A percentile compares a stretch with the other conserved stretches of the same genome.
Conservation (phyloP, 2,329 filamentous ascomycete species). For the Penicillium concentricum region DNA sequence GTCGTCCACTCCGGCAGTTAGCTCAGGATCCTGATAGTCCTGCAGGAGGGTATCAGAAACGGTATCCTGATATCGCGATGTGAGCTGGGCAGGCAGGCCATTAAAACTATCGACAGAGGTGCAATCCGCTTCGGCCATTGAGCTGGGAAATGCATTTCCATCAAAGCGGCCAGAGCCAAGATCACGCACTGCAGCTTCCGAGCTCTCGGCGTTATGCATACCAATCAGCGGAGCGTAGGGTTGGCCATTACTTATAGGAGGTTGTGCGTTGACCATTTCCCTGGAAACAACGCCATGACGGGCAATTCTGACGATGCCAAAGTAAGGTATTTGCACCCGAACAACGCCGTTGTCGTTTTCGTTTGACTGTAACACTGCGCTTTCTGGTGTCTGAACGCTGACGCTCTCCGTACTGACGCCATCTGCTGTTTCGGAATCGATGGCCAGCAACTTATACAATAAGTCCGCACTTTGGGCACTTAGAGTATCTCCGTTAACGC, state of each 20-base stretch:
- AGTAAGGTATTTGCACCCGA: constrained; percentile 45
- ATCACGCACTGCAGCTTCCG: neutral
- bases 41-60: neutral
- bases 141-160: neutral
- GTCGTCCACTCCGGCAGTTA: constrained; percentile 27
- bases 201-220: neutral
- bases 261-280: neutral
- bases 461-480: constrained; percentile 22
- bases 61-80: neutral
- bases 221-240: neutral
- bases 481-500: constrained; percentile 31
- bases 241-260: neutral
- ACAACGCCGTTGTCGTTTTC: constrained; percentile 18
- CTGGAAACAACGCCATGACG: constrained; percentile 14
- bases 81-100: neutral
- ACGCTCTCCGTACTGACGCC: constrained; percentile 1
- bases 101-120: neutral
- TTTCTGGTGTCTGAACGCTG: neutral
- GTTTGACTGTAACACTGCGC: neutral
- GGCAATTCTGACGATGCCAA: constrained; percentile 43
- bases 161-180: neutral
- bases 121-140: neutral
- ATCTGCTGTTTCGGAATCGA: constrained; percentile 18
- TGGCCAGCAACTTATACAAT: constrained; percentile 17
- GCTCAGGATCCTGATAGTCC: constrained; percentile 39